Evolutionary conservation across 2,329 filamentous ascomycete genomes (phyloP).

Genomic region (Cryphonectria carpinicola): DNA sequence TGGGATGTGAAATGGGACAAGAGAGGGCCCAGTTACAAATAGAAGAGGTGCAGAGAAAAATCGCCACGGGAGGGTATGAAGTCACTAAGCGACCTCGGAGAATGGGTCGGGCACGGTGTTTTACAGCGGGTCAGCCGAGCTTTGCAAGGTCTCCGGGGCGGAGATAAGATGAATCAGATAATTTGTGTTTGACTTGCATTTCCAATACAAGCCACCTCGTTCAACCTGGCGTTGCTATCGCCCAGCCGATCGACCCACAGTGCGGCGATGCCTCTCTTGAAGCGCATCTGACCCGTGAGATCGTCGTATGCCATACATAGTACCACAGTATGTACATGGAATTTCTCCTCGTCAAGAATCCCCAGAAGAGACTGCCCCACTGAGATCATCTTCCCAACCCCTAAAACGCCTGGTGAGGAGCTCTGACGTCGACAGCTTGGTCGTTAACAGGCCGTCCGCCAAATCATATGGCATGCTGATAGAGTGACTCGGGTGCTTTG

Average conservation of each 20-base stretch:
- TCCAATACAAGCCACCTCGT: conserved; percentile 8
- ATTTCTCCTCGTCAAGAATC: not conserved
- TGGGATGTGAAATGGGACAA: not conserved
- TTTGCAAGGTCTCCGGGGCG: conserved; percentile 1
- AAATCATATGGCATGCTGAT: not conserved
- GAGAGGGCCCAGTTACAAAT: not conserved
- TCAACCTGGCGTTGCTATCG: not conserved
- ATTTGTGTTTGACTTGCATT: conserved; percentile 20
- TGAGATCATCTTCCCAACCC: not conserved
- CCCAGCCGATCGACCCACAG: conserved; percentile 6
- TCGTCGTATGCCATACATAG: not conserved
- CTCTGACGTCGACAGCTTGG: not conserved
- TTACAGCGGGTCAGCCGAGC: conserved; percentile 13
- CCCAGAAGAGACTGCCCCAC: not conserved
- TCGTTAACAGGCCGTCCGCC: not conserved
- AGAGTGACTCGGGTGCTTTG: not conserved
- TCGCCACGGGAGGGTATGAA: conserved; percentile 20
- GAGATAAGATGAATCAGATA: conserved; percentile 27
- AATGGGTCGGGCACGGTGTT: conserved; percentile 19
- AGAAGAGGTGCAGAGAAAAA: conserved; percentile 8
- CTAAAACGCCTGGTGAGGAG: not conserved
- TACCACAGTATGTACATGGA: not conserved
- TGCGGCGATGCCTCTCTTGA: not conserved
- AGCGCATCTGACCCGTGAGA: not conserved
- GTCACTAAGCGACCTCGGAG: conserved; percentile 38